Conservation (phyloP, 2,329 filamentous ascomycete genomes). For the Nemania abortiva region DNA sequence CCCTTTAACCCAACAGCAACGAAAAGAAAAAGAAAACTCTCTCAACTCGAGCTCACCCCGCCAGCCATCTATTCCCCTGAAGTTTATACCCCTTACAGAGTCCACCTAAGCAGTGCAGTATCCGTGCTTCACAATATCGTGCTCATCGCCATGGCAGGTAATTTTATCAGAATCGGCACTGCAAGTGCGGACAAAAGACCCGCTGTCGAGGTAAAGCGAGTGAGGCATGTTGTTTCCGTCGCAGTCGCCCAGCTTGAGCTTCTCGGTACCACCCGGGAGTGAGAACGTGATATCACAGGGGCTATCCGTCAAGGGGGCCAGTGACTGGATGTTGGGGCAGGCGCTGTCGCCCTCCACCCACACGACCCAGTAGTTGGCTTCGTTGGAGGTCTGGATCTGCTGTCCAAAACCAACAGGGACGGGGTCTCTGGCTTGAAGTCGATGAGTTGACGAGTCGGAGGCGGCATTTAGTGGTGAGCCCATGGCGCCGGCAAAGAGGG, state of each 20-base stretch:
- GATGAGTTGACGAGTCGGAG: not conserved
- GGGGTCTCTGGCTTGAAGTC: constrained; percentile 10
- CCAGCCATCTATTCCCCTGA: not conserved
- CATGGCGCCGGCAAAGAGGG: constrained; percentile 15
- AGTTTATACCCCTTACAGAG: not conserved
- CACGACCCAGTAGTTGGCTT: constrained; percentile 40
- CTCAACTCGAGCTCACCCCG: not conserved
- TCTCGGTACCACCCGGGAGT: constrained; percentile 26
- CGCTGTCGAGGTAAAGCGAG: constrained; percentile 21
- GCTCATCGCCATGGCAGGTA: constrained; percentile 44
- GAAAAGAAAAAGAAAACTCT: not conserved
- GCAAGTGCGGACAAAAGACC: constrained; percentile 26
- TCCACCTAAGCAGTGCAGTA: constrained; percentile 12
- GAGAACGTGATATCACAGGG: constrained; percentile 36
- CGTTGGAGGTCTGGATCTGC: constrained; percentile 27
- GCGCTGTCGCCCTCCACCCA: constrained; percentile 41
- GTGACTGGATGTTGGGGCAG: constrained; percentile 32
- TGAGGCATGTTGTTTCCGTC: constrained; percentile 31
- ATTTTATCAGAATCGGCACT: constrained; percentile 36
- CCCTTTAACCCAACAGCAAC: not conserved
- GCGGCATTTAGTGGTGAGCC: constrained; percentile 2
- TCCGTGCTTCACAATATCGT: constrained; percentile 46
- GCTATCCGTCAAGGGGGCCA: constrained; percentile 20
- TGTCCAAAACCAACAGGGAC: constrained; percentile 21
- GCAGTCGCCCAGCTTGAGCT: constrained; percentile 35